Evolutionary conservation across 306 rosid species (phyloP).

Genomic region (Echinosophora koreensis): DNA sequence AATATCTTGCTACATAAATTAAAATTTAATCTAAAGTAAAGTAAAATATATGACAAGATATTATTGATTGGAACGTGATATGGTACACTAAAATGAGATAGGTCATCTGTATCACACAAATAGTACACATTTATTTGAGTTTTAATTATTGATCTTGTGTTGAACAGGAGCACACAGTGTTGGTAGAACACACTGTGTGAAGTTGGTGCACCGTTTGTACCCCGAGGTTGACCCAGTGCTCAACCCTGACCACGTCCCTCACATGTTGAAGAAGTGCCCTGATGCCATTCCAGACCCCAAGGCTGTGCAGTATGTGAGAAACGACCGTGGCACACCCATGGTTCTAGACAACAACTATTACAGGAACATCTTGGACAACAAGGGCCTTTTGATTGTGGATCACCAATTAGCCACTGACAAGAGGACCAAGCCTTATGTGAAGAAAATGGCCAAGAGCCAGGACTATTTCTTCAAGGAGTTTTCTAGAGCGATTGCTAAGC

Average conservation of each 20-base stretch:
- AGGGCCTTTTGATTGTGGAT: constrained; percentile 82
- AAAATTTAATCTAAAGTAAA: too few relatives aligned
- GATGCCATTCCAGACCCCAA: constrained; percentile 91
- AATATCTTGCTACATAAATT: too few relatives aligned
- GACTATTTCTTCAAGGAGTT: constrained; percentile 90
- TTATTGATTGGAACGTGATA: too few relatives aligned
- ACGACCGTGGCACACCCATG: constrained; percentile 98
- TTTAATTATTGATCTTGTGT: constrained; percentile 11
- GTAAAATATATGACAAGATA: too few relatives aligned
- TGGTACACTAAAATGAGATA: too few relatives aligned
- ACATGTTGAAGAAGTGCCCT: constrained; percentile 97
- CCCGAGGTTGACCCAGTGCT: constrained; percentile 87
- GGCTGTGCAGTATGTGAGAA: constrained; percentile 95
- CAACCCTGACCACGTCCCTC: constrained; percentile 81
- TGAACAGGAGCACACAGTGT: constrained; percentile 95
- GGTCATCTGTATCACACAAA: too few relatives aligned
- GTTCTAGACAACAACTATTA: constrained; percentile 92
- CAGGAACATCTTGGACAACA: constrained; percentile 93
- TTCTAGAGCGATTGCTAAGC: constrained; percentile 75
- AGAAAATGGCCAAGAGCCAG: constrained; percentile 97
- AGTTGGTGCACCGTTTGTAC: constrained; percentile 94
- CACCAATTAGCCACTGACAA: constrained; percentile 88
- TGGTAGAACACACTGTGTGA: constrained; percentile 95
- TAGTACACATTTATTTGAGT: too few relatives aligned
- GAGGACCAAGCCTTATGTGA: constrained; percentile 90